Evolutionary conservation across 345 rosid species (phyloP).

Genomic region (Brassica incana): DNA sequence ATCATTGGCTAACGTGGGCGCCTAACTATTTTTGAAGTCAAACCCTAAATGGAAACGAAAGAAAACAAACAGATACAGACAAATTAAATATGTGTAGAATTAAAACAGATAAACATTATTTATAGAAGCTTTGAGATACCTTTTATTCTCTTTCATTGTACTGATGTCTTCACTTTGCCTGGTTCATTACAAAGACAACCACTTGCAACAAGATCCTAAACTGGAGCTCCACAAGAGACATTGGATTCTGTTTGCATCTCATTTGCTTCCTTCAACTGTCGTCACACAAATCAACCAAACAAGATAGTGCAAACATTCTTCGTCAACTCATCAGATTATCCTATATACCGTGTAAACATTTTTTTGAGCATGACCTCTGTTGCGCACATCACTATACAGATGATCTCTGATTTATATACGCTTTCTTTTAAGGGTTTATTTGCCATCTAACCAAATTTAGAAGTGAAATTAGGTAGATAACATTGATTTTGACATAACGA

Average conservation of each 20-base stretch:
- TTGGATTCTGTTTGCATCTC: neutral
- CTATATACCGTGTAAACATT: neutral
- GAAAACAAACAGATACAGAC: constrained; percentile 28
- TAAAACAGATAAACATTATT: constrained; percentile 9
- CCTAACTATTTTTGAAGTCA: constrained; percentile 19
- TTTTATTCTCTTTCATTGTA: neutral
- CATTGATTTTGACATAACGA: too few species aligned
- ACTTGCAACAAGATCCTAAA: neutral
- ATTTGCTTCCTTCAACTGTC: neutral
- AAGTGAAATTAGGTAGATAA: too few species aligned
- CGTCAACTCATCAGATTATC: neutral
- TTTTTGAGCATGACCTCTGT: neutral
- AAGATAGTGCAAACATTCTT: neutral
- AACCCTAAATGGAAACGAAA: constrained; percentile 24
- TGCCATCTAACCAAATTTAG: too few species aligned
- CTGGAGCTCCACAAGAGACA: neutral
- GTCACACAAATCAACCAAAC: neutral
- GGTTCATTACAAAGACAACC: neutral
- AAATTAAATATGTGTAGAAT: constrained; percentile 2
- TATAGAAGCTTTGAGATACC: constrained; percentile 6
- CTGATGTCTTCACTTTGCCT: neutral
- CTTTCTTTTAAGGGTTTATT: neutral
- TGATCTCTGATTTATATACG: neutral
- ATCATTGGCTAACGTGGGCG: constrained; percentile 22
- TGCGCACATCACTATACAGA: neutral